Conservation (phyloP, 2,329 filamentous ascomycete genomes). For the Chaetomium sp. region DNA sequence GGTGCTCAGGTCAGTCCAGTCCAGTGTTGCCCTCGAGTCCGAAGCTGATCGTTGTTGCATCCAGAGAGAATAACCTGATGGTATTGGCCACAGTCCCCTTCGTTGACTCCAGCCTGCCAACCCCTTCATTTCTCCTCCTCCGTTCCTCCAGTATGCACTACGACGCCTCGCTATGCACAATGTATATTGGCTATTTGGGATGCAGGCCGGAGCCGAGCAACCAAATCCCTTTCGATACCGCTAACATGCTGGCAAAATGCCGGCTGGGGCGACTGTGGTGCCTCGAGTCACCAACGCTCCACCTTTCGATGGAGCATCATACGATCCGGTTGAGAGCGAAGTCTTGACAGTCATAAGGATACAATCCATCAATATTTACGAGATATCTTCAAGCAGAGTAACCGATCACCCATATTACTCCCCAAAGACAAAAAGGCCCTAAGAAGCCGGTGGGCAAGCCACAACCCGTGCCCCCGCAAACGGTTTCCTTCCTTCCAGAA, state of each 20-base stretch:
- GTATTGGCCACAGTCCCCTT: constrained; percentile 17
- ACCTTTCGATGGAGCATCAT: not conserved
- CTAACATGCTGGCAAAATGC: constrained; percentile 21
- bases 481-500: too few relatives aligned
- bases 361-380: too few relatives aligned
- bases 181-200: constrained; percentile 24
- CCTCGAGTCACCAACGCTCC: constrained; percentile 2
- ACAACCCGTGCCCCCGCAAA: too few relatives aligned
- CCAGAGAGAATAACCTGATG: constrained; percentile 6
- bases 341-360: not conserved
- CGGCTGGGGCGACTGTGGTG: constrained; percentile 18
- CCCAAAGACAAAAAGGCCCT: too few relatives aligned
- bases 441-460: too few relatives aligned
- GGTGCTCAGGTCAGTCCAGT: constrained; percentile 1
- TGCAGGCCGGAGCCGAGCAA: constrained; percentile 12
- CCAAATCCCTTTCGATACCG: constrained; percentile 13
- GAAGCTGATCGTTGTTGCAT: constrained; percentile 16
- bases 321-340: not conserved
- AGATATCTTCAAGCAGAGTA: too few relatives aligned
- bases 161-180: constrained; percentile 16
- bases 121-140: constrained; percentile 21
- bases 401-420: too few relatives aligned
- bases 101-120: constrained; percentile 5
- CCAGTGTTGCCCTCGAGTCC: constrained; percentile 9
- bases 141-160: constrained; percentile 19